Base-by-base conservation (phyloP, 1,139 yeast genomes). In the Yamadazyma sp. region DNA sequence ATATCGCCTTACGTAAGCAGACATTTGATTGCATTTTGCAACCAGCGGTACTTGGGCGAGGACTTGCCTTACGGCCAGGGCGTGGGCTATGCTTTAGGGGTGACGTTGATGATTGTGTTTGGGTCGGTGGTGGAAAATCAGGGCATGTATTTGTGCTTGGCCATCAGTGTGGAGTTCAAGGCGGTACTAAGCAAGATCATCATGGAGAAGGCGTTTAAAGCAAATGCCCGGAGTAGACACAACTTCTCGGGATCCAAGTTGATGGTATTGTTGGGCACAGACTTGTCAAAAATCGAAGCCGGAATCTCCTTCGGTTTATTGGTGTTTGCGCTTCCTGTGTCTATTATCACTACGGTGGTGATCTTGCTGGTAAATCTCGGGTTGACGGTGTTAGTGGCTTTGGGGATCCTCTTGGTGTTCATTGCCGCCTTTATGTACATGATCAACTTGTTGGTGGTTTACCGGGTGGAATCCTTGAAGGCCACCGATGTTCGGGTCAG, bases 121-220 rank as follows among this genome's bases (percentile, higher is more conserved):
- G 41, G 62, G 28, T 81, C 84, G 25, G 12, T 45, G 9, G 8
- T 27, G 5, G 26, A 36, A 2, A 47, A 46, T 30, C 37, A 41
- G 22, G 43, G 33, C 12, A 38, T 62, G 43, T 62, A 64, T 34
- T 51, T 56, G 27, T 49, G 61, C 8, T 58, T 56, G 58, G 40
- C 59, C 36, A 48, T 56, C 20, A 95, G 95, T 47, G 83, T 83
- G 9, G 81, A 81, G 53, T 75, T 75, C 17, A 79, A 82, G 53
- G 77, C 87, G 0, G 75, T 84, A 2, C 58, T 87, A 34, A 81
- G 83, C 5, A 82, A 83, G 44, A 81, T 85, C 2, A 63, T 87
- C n/a, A 66, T 86, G 46, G 74, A 75, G 43, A 88, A 88, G 56
- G 73, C 91, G 11, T 74, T 86, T 48, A 69, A 60, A 37, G 72